Percentiles rank a stretch among this genome's conserved stretches.
phyloP scores from a whole-genome alignment of 2,329 filamentous ascomycete genomes.

The Paraphaeosphaeria minitans region DNA sequence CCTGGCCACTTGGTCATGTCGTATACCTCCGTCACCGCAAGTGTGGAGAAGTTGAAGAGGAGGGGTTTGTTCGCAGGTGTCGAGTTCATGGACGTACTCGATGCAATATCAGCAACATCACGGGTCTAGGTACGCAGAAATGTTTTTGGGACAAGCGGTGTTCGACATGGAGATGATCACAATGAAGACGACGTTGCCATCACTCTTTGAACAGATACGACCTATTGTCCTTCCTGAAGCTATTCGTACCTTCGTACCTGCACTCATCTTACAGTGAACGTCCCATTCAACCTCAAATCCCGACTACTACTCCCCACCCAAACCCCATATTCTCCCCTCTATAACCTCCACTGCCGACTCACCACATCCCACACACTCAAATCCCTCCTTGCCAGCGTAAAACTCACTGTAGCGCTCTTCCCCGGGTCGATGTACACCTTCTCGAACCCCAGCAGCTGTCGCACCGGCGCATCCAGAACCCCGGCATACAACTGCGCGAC shows the following conservation, averaged over 20 bases:
- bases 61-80: no score
- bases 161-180: neutral
- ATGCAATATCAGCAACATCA: conserved; percentile 99
- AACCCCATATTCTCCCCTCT: conserved; percentile 27
- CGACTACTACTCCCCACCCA: conserved; percentile 46
- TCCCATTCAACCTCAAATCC: conserved; percentile 33
- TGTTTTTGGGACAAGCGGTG: no score
- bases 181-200: neutral
- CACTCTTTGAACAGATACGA: neutral
- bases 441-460: conserved; percentile 77
- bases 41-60: no score
- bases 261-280: neutral
- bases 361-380: conserved; percentile 82
- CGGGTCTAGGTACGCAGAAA: conserved; percentile 95
- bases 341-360: conserved; percentile 75
- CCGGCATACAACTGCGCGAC: conserved; percentile 74
- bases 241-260: no score
- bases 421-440: conserved; percentile 73
- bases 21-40: no score
- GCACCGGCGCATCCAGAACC: conserved; percentile 64
- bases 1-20: no score
- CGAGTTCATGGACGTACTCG: conserved; percentile 99
- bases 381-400: conserved; percentile 74
- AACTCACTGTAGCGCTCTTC: conserved; percentile 65
- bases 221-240: neutral